Percentiles rank a stretch among this genome's conserved stretches.
Conservation (phyloP, 768 basidiomycete genomes). For the Phanerodontia chrysosporium region DNA sequence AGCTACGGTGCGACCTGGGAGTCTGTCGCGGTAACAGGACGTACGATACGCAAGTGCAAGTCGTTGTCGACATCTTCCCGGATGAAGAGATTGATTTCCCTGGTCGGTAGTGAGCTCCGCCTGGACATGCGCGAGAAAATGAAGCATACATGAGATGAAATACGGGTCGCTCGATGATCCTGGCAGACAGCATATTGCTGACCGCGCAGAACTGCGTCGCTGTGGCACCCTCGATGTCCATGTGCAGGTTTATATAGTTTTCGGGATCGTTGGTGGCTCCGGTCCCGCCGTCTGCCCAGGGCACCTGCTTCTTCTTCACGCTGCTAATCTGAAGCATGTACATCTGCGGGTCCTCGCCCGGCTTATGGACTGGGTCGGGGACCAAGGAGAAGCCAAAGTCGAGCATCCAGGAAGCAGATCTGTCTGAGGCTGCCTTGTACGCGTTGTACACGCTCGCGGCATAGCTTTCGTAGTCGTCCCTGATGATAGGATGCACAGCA, state of each 20-base stretch:
- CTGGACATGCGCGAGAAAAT: no score
- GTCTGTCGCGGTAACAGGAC: not conserved
- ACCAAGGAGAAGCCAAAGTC: not conserved
- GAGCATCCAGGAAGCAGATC: not conserved
- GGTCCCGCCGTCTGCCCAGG: not conserved
- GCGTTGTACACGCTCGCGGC: not conserved
- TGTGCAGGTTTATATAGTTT: not conserved
- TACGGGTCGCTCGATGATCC: no score
- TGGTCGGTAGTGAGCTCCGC: not conserved
- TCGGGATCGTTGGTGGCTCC: not conserved
- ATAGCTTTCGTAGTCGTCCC: not conserved
- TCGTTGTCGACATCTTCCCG: not conserved
- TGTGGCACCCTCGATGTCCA: not conserved
- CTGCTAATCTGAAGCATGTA: not conserved
- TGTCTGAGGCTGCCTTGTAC: not conserved
- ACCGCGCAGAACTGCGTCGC: not conserved
- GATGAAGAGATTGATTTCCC: not conserved
- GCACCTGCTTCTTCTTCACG: not conserved
- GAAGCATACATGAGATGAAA: no score
- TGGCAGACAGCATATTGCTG: no score
- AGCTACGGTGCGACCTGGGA: no score
- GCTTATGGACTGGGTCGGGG: not conserved
- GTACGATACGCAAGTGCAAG: not conserved
- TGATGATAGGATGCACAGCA: not conserved
- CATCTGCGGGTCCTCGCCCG: not conserved